Base-by-base conservation (phyloP, 306 rosid genomes). In the Parietaria judaica region DNA sequence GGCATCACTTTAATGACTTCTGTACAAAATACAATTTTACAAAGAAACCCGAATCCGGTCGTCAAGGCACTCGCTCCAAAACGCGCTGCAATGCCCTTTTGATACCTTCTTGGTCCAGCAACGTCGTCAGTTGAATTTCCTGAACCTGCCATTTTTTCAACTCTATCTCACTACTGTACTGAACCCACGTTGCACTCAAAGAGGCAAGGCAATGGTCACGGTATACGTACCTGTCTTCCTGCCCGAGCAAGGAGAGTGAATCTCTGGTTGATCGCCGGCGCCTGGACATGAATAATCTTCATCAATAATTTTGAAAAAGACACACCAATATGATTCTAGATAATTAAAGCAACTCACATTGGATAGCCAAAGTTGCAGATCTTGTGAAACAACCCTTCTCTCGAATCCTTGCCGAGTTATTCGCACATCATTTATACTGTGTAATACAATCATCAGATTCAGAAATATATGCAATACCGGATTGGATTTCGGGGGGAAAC, bases 171-270 rank as follows among this genome's bases (percentile, higher is more conserved):
- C 45, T 8, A 8, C 45, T 41, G 45, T 5, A 5, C 45, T 41
- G 31, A 23, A 23, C 31, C 31, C 31, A 23, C 31, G 31, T 23
- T 2, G 31, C 31, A 23, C 31, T 23, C 31, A 23, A 23, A 23
- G n/a, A n/a, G n/a, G n/a, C n/a, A n/a, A 23, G 31, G 31, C 31
- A 23, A 23, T 23, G 31, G 31, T 23, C 45, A 5, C 45, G 45
- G 45, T 5, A 3, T 60, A 63, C 61, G 62, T 69, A 88, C 98
- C 98, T 83, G 96, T 70, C 96, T 78, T 65, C 96, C 98, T 0
- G 96, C 98, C 8, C 98, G 92, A 47, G 92, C 98, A 69, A 91
- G 96, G 62, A 91, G 96, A 66, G 88, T 85, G 67, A 83, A 91
- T 71, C 74, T 77, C 78, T 66, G 82, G 64, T 82, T 74, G 9